A percentile compares a stretch with the other conserved stretches of the same genome.
Evolutionary conservation across 805 yeast genomes (phyloP).

Genomic region (Tetrapisispora fleetii): DNA sequence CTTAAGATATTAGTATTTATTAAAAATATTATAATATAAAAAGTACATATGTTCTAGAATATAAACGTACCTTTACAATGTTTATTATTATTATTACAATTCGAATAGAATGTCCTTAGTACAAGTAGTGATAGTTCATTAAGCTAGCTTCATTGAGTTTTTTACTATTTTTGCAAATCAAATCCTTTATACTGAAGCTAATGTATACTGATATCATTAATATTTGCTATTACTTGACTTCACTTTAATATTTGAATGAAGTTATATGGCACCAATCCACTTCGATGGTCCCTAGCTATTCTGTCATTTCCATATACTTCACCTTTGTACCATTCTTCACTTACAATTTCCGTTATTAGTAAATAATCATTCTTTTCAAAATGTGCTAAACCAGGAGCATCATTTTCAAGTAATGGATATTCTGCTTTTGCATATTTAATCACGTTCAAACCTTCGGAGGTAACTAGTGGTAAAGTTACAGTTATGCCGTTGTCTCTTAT

Average conservation of each 20-base stretch:
- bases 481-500: conserved; percentile 25
- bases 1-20: too few relatives aligned
- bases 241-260: conserved; percentile 12
- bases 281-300: conserved; percentile 11
- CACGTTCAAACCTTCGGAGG: conserved; percentile 20
- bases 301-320: conserved; percentile 25
- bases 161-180: neutral
- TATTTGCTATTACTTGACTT: neutral
- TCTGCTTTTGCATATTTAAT: conserved; percentile 26
- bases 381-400: conserved; percentile 22
- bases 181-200: too few relatives aligned
- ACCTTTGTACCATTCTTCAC: conserved; percentile 28
- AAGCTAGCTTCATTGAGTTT: too few relatives aligned
- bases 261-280: conserved; percentile 22
- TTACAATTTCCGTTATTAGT: conserved; percentile 22
- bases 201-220: neutral
- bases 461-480: conserved; percentile 23
- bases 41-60: neutral
- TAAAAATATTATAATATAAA: too few relatives aligned
- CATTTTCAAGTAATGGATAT: conserved; percentile 22
- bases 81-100: neutral
- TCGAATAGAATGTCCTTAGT: neutral
- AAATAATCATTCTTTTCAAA: conserved; percentile 26
- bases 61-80: neutral
- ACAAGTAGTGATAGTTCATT: too few relatives aligned